Evolutionary conservation across 31 red algal species (phyloP), one percentile per base, ranked within the genome.

Genomic region (Asparagopsis taxiformis): DNA sequence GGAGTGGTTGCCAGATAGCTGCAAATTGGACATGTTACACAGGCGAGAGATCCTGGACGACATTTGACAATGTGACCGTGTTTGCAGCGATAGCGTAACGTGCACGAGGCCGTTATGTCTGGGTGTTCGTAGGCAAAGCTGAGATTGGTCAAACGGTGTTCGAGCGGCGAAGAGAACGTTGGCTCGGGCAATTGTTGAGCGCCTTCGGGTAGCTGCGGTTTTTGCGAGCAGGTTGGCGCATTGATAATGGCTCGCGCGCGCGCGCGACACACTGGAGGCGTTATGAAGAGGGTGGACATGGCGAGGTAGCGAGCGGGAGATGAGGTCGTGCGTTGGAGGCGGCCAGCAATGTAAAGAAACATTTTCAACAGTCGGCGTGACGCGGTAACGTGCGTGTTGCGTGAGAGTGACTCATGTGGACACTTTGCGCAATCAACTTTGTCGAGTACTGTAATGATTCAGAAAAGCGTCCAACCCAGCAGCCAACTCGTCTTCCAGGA

Each of bases 21-120:
- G 35, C 84, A 88, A 19, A 20, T 77, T 19, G 84, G 84, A 70
- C 84, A 88, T 43, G 21, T 35, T n/a, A 21, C 8, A 35, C 72
- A 76, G 11, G 84, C 84, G 25, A 17, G 74, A 25, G 84, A 79
- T 1, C 72, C 64, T 36, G 55, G 55, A 9, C 34, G n/a, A 24
- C 55, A 53, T 29, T 31, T 64, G 0, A 88, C 31, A 24, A 88
- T 51, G 59, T 88, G 84, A 17, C 84, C 84, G 16, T 72, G 53
- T 31, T 38, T 30, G 74, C 84, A 88, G 46, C 71, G 71, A 64
- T 88, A 88, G 37, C 84, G 84, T 22, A 88, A 3, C 4, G 26
- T 58, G 30, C 37, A 65, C 3, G 79, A 49, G 23, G 68, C 9
- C n/a, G 31, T 0, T 19, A 32, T 6, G 25, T 31, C 4, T 24